phyloP scores from a whole-genome alignment of 345 rosid species.

The Eucalyptus microcorys region DNA sequence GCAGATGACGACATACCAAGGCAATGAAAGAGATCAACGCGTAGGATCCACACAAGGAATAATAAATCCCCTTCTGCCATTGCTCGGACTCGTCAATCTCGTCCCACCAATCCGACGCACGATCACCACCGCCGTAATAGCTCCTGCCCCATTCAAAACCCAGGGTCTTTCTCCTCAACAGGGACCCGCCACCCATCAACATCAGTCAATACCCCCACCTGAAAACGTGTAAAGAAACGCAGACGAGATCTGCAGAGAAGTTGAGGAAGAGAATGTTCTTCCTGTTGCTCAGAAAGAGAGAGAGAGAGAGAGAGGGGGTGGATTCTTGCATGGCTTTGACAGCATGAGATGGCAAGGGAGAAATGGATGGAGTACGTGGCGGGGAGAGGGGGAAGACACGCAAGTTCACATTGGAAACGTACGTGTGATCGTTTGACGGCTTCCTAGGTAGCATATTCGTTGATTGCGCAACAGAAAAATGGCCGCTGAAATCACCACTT shows the following conservation, averaged over 20 bases:
- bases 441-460: neutral
- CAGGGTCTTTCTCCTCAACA: neutral
- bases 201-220: neutral
- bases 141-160: neutral
- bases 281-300: neutral
- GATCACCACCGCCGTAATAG: neutral
- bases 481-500: neutral
- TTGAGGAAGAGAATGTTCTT: neutral
- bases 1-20: neutral
- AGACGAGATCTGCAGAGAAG: neutral
- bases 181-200: neutral
- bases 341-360: neutral
- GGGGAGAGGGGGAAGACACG: neutral
- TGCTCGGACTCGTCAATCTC: neutral
- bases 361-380: neutral
- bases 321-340: neutral
- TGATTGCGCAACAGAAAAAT: neutral
- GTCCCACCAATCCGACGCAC: neutral
- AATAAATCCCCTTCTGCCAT: constrained; percentile 4
- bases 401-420: neutral
- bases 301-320: neutral
- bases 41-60: neutral
- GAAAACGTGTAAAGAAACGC: neutral
- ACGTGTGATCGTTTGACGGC: neutral
- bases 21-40: constrained; percentile 1